Percentiles rank a stretch among this genome's conserved stretches.
Evolutionary conservation across 129 eudicot genomes (phyloP).

Genomic region (Centaurea solstitialis): DNA sequence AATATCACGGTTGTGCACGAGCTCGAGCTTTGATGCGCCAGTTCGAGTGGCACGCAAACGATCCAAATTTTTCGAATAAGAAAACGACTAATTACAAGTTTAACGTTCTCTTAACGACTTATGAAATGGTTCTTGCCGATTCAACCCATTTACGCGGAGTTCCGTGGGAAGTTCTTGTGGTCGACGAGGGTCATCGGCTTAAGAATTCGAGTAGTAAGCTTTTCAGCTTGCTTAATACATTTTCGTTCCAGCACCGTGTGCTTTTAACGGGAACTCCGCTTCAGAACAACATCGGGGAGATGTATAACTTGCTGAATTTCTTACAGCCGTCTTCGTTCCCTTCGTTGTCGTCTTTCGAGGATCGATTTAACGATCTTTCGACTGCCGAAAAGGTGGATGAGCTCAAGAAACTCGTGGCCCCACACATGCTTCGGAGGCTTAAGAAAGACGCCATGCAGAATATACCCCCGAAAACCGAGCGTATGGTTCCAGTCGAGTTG

Average conservation of each 20-base stretch:
- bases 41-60: conserved; percentile 77
- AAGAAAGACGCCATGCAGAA: conserved; percentile 94
- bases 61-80: conserved; percentile 36
- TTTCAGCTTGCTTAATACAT: conserved; percentile 77
- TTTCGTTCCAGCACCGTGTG: conserved; percentile 90
- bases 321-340: conserved; percentile 91
- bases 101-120: conserved; percentile 87
- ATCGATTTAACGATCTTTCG: conserved; percentile 86
- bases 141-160: conserved; percentile 66
- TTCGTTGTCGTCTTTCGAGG: conserved; percentile 82
- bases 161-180: conserved; percentile 98
- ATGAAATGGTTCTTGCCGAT: conserved; percentile 95
- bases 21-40: conserved; percentile 74
- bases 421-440: conserved; percentile 96
- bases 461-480: conserved; percentile 95
- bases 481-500: conserved; percentile 96
- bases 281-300: conserved; percentile 91
- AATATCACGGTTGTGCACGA: conserved; percentile 81
- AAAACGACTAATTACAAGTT: conserved; percentile 61
- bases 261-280: conserved; percentile 96
- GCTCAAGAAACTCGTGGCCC: conserved; percentile 89
- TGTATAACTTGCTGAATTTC: conserved; percentile 87
- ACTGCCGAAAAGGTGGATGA: conserved; percentile 92
- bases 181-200: conserved; percentile 95
- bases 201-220: conserved; percentile 91